Evolutionary conservation across 2,329 filamentous ascomycete genomes (phyloP).

Genomic region (Orbilia blumenaviensis): DNA sequence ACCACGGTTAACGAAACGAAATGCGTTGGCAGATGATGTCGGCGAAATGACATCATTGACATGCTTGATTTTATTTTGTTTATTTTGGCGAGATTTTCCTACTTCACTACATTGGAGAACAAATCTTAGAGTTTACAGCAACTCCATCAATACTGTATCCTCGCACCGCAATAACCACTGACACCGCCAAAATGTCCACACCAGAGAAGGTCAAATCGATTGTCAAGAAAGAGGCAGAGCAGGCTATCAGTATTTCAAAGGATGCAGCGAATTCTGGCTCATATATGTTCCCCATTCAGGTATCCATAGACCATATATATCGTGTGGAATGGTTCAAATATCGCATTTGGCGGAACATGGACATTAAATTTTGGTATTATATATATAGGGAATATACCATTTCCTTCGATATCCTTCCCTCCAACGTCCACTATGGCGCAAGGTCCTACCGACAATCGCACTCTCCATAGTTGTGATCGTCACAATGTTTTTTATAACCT

Average conservation of each 20-base stretch:
- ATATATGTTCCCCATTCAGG: slow-evolving; percentile 83
- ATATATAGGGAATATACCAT: slow-evolving; percentile 69
- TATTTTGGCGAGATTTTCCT: too few species aligned
- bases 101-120: too few species aligned
- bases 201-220: slow-evolving; percentile 67
- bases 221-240: slow-evolving; percentile 74
- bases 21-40: slow-evolving; percentile 9
- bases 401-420: slow-evolving; percentile 69
- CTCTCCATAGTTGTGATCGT: slow-evolving; percentile 77
- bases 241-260: slow-evolving; percentile 70
- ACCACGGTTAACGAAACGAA: too few species aligned
- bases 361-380: not conserved
- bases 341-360: not conserved
- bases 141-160: not conserved
- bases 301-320: slow-evolving; percentile 58
- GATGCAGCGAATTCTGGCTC: slow-evolving; percentile 79
- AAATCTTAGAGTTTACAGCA: not conserved
- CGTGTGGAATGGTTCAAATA: not conserved
- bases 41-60: slow-evolving; percentile 24
- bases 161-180: not conserved
- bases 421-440: slow-evolving; percentile 69
- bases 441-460: slow-evolving; percentile 66
- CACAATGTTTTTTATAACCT: slow-evolving; percentile 84
- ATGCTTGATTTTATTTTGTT: too few species aligned
- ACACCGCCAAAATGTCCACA: slow-evolving; percentile 52